phyloP scores from a whole-genome alignment of 1,139 yeast genomes.

The Kazachstania sp. region DNA sequence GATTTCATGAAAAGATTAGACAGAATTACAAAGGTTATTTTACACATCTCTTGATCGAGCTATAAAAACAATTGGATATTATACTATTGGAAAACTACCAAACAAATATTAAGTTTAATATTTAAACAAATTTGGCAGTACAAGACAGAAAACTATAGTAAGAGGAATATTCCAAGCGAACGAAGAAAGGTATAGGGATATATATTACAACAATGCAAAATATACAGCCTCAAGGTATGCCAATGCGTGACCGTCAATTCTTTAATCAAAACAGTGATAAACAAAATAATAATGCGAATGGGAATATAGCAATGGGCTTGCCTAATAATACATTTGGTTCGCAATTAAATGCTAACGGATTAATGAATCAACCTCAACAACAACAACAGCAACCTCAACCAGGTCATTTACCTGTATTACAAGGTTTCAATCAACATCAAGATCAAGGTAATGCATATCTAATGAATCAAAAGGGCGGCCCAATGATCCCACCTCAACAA shows the following conservation, averaged over 20 bases:
- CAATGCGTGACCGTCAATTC: slow-evolving; percentile 26
- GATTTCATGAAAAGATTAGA: no score
- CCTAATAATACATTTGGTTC: slow-evolving; percentile 25
- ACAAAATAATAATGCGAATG: slow-evolving; percentile 10
- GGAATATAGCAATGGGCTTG: slow-evolving; percentile 13
- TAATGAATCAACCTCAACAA: slow-evolving; percentile 11
- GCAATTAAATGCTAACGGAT: slow-evolving; percentile 20
- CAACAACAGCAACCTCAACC: slow-evolving; percentile 8
- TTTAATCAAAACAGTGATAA: slow-evolving; percentile 21
- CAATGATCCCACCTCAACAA: slow-evolving; percentile 14
- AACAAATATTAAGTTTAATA: no score
- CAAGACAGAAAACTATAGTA: not conserved
- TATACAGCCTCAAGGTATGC: slow-evolving; percentile 22
- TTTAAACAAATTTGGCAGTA: no score
- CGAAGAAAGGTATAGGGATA: not conserved
- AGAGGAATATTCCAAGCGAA: not conserved
- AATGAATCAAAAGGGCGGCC: slow-evolving; percentile 25
- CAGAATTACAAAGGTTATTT: no score
- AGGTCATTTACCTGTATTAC: slow-evolving; percentile 12
- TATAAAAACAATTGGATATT: no score
- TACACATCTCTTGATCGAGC: no score
- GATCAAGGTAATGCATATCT: slow-evolving; percentile 16
- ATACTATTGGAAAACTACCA: no score
- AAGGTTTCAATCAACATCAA: slow-evolving; percentile 13
- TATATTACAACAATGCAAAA: slow-evolving; percentile 17